These are phyloP conservation scores for Claviceps sp. DNA, from an alignment of 2,329 filamentous ascomycete species.

Conservation along the genomic window DNA sequence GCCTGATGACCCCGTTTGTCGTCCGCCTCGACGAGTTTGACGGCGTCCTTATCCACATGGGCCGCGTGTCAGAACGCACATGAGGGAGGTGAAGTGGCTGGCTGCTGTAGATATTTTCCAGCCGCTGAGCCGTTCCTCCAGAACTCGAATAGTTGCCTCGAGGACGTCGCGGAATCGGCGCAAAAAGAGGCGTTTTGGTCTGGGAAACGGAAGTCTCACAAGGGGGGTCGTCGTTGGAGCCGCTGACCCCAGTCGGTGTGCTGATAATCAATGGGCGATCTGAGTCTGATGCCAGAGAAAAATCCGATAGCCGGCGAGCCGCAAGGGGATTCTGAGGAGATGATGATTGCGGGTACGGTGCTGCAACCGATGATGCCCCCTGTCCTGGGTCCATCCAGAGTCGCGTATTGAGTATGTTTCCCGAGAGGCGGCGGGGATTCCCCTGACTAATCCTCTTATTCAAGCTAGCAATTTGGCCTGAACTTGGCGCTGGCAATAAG, in stretches of 20 bases:
- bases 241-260: conserved; percentile 41
- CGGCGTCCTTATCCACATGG: conserved; percentile 23
- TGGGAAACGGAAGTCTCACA: conserved; percentile 19
- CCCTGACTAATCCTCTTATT: conserved; percentile 25
- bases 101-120: conserved; percentile 42
- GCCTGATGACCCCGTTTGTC: conserved; percentile 30
- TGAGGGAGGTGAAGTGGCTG: conserved; percentile 9
- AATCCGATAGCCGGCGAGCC: neutral
- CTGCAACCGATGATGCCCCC: neutral
- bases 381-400: conserved; percentile 2
- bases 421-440: conserved; percentile 28
- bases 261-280: conserved; percentile 48
- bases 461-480: conserved; percentile 25
- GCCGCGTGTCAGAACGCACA: conserved; percentile 10
- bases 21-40: conserved; percentile 22
- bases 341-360: neutral
- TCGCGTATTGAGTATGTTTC: conserved; percentile 19
- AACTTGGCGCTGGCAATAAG: conserved; percentile 25
- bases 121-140: conserved; percentile 35
- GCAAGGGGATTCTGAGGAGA: neutral
- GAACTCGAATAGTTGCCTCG: conserved; percentile 19
- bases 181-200: conserved; percentile 33
- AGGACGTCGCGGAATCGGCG: conserved; percentile 39
- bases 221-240: conserved; percentile 36
- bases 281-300: conserved; percentile 14